These are phyloP conservation scores for Zymoseptoria passerinii DNA, from an alignment of 2,329 filamentous ascomycete species.

Conservation along the genomic window DNA sequence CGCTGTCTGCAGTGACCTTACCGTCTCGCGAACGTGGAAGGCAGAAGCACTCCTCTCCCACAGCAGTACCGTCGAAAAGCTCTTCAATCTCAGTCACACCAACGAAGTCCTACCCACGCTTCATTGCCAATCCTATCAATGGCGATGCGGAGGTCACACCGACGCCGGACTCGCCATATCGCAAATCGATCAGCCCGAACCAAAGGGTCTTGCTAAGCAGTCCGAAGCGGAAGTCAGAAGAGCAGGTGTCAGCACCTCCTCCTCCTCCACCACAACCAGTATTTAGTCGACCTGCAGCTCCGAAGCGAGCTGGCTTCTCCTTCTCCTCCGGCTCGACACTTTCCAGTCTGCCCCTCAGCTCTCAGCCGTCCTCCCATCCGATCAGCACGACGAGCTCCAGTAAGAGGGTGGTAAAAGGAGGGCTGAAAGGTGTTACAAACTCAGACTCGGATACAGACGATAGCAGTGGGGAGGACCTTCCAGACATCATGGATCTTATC, in stretches of 20 bases:
- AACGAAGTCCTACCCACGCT: not conserved
- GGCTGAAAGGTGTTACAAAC: conserved; percentile 44
- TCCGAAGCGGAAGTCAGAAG: conserved; percentile 2
- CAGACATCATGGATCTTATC: conserved; percentile 26
- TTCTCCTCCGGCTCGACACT: conserved; percentile 26
- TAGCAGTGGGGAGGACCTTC: conserved; percentile 22
- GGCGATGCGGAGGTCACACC: conserved; percentile 9
- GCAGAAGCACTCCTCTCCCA: not conserved
- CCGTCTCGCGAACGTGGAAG: not conserved
- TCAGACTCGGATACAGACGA: conserved; percentile 29
- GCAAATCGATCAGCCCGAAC: conserved; percentile 4
- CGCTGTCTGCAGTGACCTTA: not conserved
- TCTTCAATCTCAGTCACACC: not conserved
- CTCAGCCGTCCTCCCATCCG: conserved; percentile 9
- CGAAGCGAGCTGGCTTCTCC: conserved; percentile 6
- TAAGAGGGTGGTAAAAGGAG: conserved; percentile 44
- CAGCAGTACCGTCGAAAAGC: not conserved
- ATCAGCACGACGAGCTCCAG: conserved; percentile 32
- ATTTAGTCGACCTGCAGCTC: not conserved
- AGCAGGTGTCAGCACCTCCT: conserved; percentile 1
- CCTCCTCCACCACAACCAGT: conserved; percentile 1
- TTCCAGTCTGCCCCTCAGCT: conserved; percentile 24
- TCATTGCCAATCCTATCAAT: conserved; percentile 8
- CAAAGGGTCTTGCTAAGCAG: conserved; percentile 2
- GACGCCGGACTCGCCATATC: conserved; percentile 10